Conservation (phyloP, 768 basidiomycete genomes). For the Mycena alexandri region DNA sequence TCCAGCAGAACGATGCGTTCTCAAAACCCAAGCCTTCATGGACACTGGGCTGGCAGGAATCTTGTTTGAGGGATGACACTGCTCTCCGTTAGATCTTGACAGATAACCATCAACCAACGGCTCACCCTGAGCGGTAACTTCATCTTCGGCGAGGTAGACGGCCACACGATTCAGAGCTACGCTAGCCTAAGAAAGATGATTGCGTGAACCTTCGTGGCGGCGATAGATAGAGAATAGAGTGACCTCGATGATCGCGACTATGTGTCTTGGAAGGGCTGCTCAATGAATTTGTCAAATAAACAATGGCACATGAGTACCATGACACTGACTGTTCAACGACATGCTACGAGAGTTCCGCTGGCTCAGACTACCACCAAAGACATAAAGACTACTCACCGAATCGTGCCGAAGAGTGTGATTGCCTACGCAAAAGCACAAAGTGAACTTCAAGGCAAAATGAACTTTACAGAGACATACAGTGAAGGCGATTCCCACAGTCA, state of each 20-base stretch:
- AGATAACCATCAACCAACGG: conserved; percentile 64
- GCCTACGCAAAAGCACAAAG: conserved; percentile 54
- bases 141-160: conserved; percentile 76
- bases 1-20: conserved; percentile 74
- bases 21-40: conserved; percentile 63
- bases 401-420: conserved; percentile 80
- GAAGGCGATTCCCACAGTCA: conserved; percentile 86
- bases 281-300: too few species aligned
- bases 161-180: conserved; percentile 78
- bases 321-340: too few species aligned
- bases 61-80: too few species aligned
- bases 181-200: conserved; percentile 53
- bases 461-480: conserved; percentile 63
- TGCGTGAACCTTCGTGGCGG: not conserved
- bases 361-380: too few species aligned
- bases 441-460: not conserved
- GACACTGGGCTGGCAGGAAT: too few species aligned
- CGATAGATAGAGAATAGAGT: too few species aligned
- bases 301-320: too few species aligned
- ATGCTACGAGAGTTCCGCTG: too few species aligned
- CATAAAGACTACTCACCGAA: not conserved
- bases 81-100: conserved; percentile 39
- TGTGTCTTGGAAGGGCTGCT: too few species aligned
- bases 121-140: conserved; percentile 67
- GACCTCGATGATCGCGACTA: too few species aligned